phyloP scores from a whole-genome alignment of 768 basidiomycete species.

The Tricholoma sp. region DNA sequence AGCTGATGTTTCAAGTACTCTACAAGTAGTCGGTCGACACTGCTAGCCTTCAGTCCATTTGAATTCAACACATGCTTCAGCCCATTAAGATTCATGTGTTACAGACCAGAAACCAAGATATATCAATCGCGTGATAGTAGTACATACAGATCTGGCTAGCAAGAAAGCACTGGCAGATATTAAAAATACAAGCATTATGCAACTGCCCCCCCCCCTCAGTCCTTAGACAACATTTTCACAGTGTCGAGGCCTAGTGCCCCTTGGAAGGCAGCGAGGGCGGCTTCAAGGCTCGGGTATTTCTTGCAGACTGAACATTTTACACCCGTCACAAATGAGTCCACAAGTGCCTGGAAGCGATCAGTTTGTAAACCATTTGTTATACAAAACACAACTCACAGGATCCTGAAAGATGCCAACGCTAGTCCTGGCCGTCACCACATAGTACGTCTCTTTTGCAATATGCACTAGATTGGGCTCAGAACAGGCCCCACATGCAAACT shows the following conservation, averaged over 20 bases:
- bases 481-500: background rate
- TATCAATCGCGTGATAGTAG: background rate
- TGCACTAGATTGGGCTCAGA: background rate
- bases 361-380: background rate
- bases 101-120: background rate
- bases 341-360: background rate
- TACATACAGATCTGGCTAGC: background rate
- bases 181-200: background rate
- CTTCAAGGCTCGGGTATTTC: background rate
- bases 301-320: background rate
- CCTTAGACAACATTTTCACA: background rate
- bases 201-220: background rate
- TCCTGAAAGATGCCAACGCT: background rate
- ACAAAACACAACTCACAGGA: background rate
- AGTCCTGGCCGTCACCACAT: background rate
- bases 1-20: background rate
- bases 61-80: too few relatives aligned
- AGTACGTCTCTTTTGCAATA: background rate
- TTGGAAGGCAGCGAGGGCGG: background rate
- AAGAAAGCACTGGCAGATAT: background rate
- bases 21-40: too few relatives aligned
- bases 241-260: background rate
- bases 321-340: background rate
- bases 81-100: background rate
- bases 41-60: too few relatives aligned